phyloP scores from a whole-genome alignment of 306 rosid genomes.

The Parietaria judaica region DNA sequence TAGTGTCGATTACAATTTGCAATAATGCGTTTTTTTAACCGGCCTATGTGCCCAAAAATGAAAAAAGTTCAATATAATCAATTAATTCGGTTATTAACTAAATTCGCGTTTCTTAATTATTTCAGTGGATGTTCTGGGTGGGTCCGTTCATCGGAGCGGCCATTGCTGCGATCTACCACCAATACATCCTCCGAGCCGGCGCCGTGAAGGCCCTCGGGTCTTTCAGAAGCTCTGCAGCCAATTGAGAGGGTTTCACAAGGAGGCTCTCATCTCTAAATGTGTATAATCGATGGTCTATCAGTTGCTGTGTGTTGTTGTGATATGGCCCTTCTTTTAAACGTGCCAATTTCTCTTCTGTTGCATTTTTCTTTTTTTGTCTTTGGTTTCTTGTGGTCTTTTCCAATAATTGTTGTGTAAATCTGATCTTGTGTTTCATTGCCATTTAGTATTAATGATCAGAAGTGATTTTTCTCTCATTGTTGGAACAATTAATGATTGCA shows the following conservation, averaged over 20 bases:
- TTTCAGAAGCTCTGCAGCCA: conserved; percentile 21
- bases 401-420: not conserved
- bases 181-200: conserved; percentile 30
- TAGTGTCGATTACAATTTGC: too few relatives aligned
- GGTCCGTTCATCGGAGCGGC: conserved; percentile 40
- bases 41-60: too few relatives aligned
- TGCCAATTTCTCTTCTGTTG: not conserved
- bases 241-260: too few relatives aligned
- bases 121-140: conserved; percentile 39
- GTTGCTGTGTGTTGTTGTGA: not conserved
- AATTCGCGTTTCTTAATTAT: not conserved
- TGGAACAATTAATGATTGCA: not conserved
- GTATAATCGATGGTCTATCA: not conserved
- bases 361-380: not conserved
- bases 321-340: conserved; percentile 18
- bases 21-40: too few relatives aligned
- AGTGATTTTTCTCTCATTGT: not conserved
- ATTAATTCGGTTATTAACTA: not conserved
- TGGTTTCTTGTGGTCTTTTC: not conserved
- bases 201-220: conserved; percentile 39
- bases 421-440: not conserved
- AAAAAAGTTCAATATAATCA: not conserved
- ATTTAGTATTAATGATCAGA: not conserved
- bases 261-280: not conserved
- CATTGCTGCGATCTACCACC: conserved; percentile 41